These are phyloP conservation scores for Beauveria pseudobassiana DNA, from an alignment of 2,329 filamentous ascomycete species.

Conservation along the genomic window DNA sequence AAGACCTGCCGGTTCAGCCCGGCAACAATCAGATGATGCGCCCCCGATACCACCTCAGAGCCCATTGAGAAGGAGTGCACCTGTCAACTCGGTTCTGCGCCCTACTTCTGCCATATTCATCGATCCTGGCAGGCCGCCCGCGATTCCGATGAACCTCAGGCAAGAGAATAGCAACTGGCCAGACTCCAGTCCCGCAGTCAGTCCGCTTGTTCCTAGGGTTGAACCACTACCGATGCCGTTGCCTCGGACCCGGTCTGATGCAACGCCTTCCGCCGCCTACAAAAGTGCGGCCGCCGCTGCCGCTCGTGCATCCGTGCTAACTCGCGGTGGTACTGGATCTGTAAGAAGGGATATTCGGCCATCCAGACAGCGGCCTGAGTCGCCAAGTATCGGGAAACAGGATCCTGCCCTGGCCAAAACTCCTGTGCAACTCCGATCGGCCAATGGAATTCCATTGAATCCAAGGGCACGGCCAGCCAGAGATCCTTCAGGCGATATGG, in stretches of 20 bases:
- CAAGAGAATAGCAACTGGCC: conserved; percentile 1
- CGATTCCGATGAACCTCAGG: conserved; percentile 4
- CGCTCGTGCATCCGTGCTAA: conserved; percentile 18
- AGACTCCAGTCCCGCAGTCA: neutral
- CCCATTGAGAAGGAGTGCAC: neutral
- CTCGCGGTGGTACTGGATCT: conserved; percentile 21
- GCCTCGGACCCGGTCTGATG: neutral
- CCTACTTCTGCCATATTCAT: conserved; percentile 11
- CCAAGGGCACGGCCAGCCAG: conserved; percentile 26
- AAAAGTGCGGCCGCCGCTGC: neutral
- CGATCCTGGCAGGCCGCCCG: conserved; percentile 11
- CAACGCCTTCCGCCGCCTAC: neutral
- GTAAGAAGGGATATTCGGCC: conserved; percentile 25
- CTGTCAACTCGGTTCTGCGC: neutral
- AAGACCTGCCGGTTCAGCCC: neutral
- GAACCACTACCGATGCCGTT: conserved; percentile 7
- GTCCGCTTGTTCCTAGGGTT: conserved; percentile 9
- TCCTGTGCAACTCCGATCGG: conserved; percentile 36
- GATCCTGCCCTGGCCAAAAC: conserved; percentile 23
- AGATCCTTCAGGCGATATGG: conserved; percentile 46
- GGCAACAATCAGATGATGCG: neutral
- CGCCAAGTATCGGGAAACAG: conserved; percentile 15
- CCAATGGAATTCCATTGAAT: conserved; percentile 40
- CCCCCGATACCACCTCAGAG: neutral
- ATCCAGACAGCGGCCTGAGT: conserved; percentile 21